phyloP scores from a whole-genome alignment of 768 basidiomycete species.

The Daedaleopsis sinensis region DNA sequence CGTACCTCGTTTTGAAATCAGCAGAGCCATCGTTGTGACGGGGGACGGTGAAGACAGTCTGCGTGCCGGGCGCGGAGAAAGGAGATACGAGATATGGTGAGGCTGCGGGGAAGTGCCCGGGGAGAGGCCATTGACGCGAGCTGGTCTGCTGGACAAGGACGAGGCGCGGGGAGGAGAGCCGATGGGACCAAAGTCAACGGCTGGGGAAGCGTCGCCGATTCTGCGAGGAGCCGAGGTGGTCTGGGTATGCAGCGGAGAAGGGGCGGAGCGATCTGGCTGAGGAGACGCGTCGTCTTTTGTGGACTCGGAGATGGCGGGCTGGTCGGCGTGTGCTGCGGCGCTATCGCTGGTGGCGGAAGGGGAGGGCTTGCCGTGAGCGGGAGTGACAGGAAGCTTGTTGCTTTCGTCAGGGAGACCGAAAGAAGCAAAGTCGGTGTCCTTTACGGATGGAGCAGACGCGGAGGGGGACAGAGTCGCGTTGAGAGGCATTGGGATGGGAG shows the following conservation, averaged over 20 bases:
- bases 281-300: slow-evolving; percentile 1
- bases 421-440: slow-evolving; percentile 74
- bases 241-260: slow-evolving; percentile 57
- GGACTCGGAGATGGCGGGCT: slow-evolving; percentile 14
- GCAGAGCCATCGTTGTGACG: slow-evolving; percentile 30
- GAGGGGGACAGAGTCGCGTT: slow-evolving; percentile 77
- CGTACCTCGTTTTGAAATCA: slow-evolving; percentile 46
- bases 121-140: slow-evolving; percentile 50
- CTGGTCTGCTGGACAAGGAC: slow-evolving; percentile 35
- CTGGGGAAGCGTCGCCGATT: slow-evolving; percentile 39
- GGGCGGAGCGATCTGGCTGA: slow-evolving; percentile 28
- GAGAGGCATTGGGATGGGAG: slow-evolving; percentile 67
- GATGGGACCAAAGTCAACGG: slow-evolving; percentile 77
- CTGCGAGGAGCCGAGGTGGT: slow-evolving; percentile 52
- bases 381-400: slow-evolving; percentile 48
- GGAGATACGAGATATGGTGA: slow-evolving; percentile 61
- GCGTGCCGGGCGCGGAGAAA: slow-evolving; percentile 74
- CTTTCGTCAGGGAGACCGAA: slow-evolving; percentile 68
- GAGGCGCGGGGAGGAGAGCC: slow-evolving; percentile 71
- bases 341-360: slow-evolving; percentile 12
- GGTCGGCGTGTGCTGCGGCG: slow-evolving; percentile 17
- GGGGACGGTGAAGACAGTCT: slow-evolving; percentile 53
- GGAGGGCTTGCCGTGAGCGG: slow-evolving; percentile 37
- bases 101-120: slow-evolving; percentile 61
- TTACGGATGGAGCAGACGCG: slow-evolving; percentile 76